Conservation (phyloP, 371 early-diverging fungal genomes). For the Apophysomyces sp. region DNA sequence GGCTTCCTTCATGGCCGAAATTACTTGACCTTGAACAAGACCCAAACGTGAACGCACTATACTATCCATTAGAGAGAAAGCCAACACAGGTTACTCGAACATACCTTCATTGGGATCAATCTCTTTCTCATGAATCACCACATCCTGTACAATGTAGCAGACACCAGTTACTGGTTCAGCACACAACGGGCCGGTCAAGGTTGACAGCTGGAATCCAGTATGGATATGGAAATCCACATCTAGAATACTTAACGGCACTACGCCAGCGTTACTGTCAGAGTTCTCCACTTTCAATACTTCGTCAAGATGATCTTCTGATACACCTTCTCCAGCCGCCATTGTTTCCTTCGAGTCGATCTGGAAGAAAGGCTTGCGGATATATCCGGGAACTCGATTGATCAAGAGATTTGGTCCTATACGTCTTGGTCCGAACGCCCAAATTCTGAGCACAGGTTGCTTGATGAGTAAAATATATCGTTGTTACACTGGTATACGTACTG, state of each 20-base stretch:
- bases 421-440: conserved; percentile 82
- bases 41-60: conserved; percentile 55
- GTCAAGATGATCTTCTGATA: conserved; percentile 27
- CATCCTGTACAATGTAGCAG: conserved; percentile 80
- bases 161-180: conserved; percentile 92
- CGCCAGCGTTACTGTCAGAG: conserved; percentile 9
- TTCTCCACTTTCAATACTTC: conserved; percentile 37
- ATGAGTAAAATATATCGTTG: neutral
- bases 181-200: conserved; percentile 90
- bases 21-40: conserved; percentile 81
- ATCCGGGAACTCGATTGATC: conserved; percentile 67
- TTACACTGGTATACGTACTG: conserved; percentile 23
- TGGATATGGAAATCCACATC: conserved; percentile 78
- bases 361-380: conserved; percentile 49
- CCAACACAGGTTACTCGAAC: neutral
- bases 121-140: conserved; percentile 50
- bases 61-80: neutral
- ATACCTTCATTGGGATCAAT: conserved; percentile 30
- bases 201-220: conserved; percentile 96
- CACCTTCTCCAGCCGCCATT: conserved; percentile 6
- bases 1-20: conserved; percentile 84
- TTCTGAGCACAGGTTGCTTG: conserved; percentile 19
- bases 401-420: conserved; percentile 89
- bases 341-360: conserved; percentile 22
- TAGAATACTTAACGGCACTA: conserved; percentile 34